phyloP scores from a whole-genome alignment of 768 basidiomycete genomes.

The Heimioporus sp. region DNA sequence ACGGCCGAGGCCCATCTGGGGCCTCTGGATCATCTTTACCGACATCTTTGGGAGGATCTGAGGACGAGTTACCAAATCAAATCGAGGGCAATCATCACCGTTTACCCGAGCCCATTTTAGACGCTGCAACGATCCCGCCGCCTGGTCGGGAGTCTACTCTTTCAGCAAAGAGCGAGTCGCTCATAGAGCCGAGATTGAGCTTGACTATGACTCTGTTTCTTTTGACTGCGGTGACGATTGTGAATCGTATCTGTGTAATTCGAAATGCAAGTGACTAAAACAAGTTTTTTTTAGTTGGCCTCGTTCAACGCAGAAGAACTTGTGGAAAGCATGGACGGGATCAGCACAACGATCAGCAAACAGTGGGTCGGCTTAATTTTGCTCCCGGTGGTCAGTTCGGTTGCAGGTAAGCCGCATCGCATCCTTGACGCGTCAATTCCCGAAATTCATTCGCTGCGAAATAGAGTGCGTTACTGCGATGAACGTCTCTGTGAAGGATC shows the following conservation, averaged over 20 bases:
- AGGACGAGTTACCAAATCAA: conserved; percentile 11
- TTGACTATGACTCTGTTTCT: conserved; percentile 54
- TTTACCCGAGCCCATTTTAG: conserved; percentile 8
- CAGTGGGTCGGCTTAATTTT: conserved; percentile 91
- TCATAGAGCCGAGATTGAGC: conserved; percentile 57
- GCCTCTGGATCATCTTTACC: conserved; percentile 8
- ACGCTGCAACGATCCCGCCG: conserved; percentile 11
- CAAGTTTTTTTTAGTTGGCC: conserved; percentile 37
- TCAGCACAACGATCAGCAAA: conserved; percentile 69
- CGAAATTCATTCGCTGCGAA: neutral
- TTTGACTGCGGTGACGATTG: conserved; percentile 59
- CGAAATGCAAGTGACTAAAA: conserved; percentile 1
- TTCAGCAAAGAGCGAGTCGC: conserved; percentile 10
- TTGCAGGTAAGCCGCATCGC: conserved; percentile 58
- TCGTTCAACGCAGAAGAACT: conserved; percentile 69
- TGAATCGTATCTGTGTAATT: conserved; percentile 36
- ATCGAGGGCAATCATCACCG: neutral
- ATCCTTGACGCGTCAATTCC: neutral
- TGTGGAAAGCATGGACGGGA: conserved; percentile 80
- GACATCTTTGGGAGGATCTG: conserved; percentile 9
- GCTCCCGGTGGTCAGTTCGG: conserved; percentile 78
- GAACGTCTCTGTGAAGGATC: conserved; percentile 83
- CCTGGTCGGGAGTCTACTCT: conserved; percentile 15
- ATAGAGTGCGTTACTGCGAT: conserved; percentile 86
- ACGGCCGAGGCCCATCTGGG: neutral